These are phyloP conservation scores for Malus sylvestris DNA, from an alignment of 306 rosid genomes.

Conservation along the genomic window DNA sequence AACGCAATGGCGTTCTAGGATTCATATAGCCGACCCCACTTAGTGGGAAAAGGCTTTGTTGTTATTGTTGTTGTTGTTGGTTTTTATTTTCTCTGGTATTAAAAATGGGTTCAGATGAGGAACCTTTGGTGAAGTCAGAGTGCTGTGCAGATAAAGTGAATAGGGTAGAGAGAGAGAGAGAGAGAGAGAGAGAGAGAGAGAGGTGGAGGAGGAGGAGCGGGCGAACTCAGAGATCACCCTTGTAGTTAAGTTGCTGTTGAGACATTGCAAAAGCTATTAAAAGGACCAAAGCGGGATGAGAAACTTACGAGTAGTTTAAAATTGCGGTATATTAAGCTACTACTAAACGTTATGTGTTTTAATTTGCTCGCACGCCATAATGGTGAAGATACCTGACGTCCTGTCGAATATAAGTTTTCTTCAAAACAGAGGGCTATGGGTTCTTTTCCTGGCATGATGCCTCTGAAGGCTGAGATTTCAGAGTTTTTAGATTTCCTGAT, in stretches of 20 bases:
- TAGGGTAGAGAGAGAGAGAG: not conserved
- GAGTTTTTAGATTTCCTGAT: not conserved
- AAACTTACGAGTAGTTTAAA: not conserved
- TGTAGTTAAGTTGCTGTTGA: not conserved
- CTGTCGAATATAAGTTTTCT: not conserved
- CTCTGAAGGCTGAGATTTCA: not conserved
- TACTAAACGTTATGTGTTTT: too few relatives aligned
- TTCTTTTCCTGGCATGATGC: not conserved
- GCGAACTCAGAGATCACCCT: not conserved
- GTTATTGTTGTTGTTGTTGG: too few relatives aligned
- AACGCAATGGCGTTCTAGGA: too few relatives aligned
- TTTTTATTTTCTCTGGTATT: not conserved
- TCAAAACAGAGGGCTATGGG: not conserved
- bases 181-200: too few relatives aligned
- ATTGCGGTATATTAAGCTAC: not conserved
- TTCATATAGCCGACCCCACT: too few relatives aligned
- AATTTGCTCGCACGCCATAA: too few relatives aligned
- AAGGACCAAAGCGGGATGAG: not conserved
- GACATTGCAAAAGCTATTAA: not conserved
- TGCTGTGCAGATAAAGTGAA: not conserved
- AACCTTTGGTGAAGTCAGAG: not conserved
- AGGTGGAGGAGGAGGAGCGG: not conserved
- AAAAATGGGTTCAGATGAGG: conserved; percentile 6
- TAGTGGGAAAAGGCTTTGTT: too few relatives aligned
- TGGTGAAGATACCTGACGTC: too few relatives aligned